Conservation (phyloP, 257 asterid species). For the Solanum phureja region DNA sequence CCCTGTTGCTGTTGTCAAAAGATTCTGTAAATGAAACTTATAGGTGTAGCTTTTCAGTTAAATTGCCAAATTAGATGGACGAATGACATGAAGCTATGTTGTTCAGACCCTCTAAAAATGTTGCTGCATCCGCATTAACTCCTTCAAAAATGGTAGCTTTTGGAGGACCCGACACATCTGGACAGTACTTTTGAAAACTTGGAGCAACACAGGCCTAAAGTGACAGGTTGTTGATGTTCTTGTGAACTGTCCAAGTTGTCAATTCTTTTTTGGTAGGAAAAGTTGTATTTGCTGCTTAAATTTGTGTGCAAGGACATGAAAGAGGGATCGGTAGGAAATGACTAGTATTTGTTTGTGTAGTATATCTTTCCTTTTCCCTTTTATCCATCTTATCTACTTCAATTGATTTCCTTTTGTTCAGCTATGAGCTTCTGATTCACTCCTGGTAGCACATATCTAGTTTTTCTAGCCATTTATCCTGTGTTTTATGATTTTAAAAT, state of each 20-base stretch:
- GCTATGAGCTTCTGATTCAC: background rate
- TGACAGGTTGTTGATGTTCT: background rate
- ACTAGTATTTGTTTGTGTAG: background rate
- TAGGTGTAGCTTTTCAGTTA: background rate
- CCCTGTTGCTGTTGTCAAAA: background rate
- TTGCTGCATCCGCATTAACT: background rate
- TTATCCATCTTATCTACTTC: accelerated
- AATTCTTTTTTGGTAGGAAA: background rate
- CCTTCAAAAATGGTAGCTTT: background rate
- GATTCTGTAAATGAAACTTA: background rate
- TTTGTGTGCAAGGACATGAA: background rate
- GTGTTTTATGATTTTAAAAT: too few relatives aligned
- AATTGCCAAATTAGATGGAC: background rate
- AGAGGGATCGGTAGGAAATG: background rate
- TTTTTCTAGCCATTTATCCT: background rate
- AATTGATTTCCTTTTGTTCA: background rate
- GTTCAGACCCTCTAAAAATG: background rate
- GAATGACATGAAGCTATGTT: background rate
- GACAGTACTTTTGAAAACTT: background rate
- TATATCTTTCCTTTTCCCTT: background rate
- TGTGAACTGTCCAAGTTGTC: background rate
- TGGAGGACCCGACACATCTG: background rate
- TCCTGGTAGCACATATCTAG: background rate
- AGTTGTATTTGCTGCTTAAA: background rate
- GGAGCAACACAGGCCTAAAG: background rate